Evolutionary conservation across 495 filamentous ascomycete species (phyloP).

Genomic region (Penicillium nucicola): DNA sequence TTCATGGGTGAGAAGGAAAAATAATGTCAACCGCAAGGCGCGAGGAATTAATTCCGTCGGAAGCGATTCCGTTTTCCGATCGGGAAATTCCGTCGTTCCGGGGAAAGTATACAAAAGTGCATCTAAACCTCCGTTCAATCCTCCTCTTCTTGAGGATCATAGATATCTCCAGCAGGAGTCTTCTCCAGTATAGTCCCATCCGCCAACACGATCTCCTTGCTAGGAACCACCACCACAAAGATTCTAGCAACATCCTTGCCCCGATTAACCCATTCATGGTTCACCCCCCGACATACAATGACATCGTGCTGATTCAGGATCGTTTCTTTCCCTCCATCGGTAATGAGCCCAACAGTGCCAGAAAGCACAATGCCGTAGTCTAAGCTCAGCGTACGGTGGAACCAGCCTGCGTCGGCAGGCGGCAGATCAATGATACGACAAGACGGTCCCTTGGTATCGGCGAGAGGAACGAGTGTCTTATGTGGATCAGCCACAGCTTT

Average conservation of each 20-base stretch:
- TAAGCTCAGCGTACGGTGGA: slow-evolving; percentile 27
- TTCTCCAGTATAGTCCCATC: slow-evolving; percentile 19
- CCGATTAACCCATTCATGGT: slow-evolving; percentile 29
- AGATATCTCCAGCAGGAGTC: slow-evolving; percentile 20
- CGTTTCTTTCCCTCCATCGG: slow-evolving; percentile 23
- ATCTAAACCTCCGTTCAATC: too few species aligned
- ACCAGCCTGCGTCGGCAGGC: slow-evolving; percentile 20
- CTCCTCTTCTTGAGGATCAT: slow-evolving; percentile 20
- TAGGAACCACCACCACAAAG: slow-evolving; percentile 22
- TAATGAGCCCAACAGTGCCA: slow-evolving; percentile 19
- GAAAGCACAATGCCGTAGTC: slow-evolving; percentile 22
- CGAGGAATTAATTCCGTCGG: slow-evolving; percentile 7
- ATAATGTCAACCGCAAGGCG: not conserved
- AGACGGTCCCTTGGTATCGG: slow-evolving; percentile 27
- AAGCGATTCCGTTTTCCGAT: not conserved
- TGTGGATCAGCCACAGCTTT: slow-evolving; percentile 16
- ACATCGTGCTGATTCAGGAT: slow-evolving; percentile 23
- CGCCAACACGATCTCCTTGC: slow-evolving; percentile 17
- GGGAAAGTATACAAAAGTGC: not conserved
- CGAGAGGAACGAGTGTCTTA: slow-evolving; percentile 21
- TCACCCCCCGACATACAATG: slow-evolving; percentile 21
- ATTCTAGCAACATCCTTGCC: slow-evolving; percentile 17
- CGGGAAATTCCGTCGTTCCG: slow-evolving; percentile 2
- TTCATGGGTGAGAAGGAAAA: not conserved
- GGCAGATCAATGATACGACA: slow-evolving; percentile 22